Base-by-base conservation (phyloP, 345 rosid genomes). In the Hibiscus syriacus region DNA sequence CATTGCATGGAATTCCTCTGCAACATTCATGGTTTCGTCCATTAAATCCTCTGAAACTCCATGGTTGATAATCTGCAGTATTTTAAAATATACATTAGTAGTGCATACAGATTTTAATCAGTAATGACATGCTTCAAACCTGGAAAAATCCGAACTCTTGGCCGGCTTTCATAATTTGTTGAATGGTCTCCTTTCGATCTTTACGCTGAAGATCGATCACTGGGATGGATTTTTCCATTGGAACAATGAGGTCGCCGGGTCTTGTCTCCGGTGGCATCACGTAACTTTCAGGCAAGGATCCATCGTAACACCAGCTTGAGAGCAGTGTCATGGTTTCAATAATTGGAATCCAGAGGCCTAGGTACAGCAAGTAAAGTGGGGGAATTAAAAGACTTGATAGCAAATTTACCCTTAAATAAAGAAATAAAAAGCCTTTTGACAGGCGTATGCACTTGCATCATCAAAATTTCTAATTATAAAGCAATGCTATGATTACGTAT, bases 141-240 rank as follows among this genome's bases (percentile, higher is more conserved):
- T 72, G 81, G 38, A 81, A 81, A 48, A 78, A 70, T 36, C 81
- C 80, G 23, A 67, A 75, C 62, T 75, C 84, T 58, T 81, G 57
- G 55, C 74, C n/a, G 30, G 84, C 81, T 72, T 72, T 57, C 49
- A 81, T 3, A 30, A 78, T 77, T 39, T 66, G 56, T 16, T 49
- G 77, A 39, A 70, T n/a, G 5, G 56, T 52, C 50, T 57, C 48
- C 8, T 20, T 56, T 46, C 61, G 74, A 69, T 73, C 64, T 5
- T n/a, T 56, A 8, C 32, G 23, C 5, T 45, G 66, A 17, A 80
- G 69, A 78, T 78, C 81, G 66, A 78, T 23, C 14, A 78, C 76
- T n/a, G 81, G 81, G 62, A 78, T 68, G 60, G 63, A 20, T 38
- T 66, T 30, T 53, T 56, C 63, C 17, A 43, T 8, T 16, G 77